Base-by-base conservation (phyloP, 768 basidiomycete genomes). In the Suillus plorans region DNA sequence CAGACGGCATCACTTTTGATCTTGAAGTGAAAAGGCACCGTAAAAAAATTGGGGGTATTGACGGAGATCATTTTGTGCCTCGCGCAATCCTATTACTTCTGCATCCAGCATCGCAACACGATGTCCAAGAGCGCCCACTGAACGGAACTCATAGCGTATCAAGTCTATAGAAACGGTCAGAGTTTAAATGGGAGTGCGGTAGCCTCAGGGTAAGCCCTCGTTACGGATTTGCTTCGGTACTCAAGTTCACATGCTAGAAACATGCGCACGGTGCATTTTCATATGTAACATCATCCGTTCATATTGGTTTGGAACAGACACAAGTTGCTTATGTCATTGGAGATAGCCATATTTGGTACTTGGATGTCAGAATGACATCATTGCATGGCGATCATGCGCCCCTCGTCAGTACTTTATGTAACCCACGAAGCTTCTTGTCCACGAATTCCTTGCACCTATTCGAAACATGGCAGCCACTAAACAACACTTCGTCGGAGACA, bases 401-500 rank as follows among this genome's bases (percentile, higher is more conserved):
- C 31, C 5, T 31, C 31, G 31, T 8, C 42, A 44, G 18, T 8
- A 44, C 44, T n/a, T 45, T n/a, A 45, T 45, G 44, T 45, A n/a
- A 45, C 44, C 4, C 42, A 42, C 42, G 7, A 41, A 41, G 14
- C 41, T 41, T 42, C 16, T 7, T 42, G 41, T 44, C 20, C 52
- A 13, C 53, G 10, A 20, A 34, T 5, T 55, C 31, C 18, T 55
- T 36, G 31, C 53, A 55, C 20, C 20, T 13, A 55, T 34, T 13
- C 12, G 18, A 34, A 41, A 58, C 56, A 56, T 56, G 49, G 36
- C 36, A 18, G 31, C 22, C 14, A 6, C 63, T 53, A 61, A 39
- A 9, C 76, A 74, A 49, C 71, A 64, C 18, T 77, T 75, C 16
- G 68, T 75, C 25, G 73, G 76, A 22, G 64, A 73, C 62, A 69